Percentiles rank a stretch among this genome's conserved stretches.
These are phyloP conservation scores for Iris macrosiphon DNA, from an alignment of 106 monocot species.

Conservation along the genomic window DNA sequence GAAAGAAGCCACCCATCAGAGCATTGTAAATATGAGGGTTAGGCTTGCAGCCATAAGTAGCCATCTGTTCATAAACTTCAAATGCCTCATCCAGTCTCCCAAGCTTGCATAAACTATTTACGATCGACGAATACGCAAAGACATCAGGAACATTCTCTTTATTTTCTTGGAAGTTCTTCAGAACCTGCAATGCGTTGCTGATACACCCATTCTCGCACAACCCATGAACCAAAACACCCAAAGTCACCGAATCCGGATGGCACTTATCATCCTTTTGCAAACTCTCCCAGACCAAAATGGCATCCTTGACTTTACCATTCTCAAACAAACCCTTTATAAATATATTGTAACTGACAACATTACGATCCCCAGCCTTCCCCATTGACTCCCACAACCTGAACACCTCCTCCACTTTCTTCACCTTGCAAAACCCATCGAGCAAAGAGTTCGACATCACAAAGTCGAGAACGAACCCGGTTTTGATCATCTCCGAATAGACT, in stretches of 20 bases:
- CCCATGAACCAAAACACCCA: slow-evolving; percentile 53
- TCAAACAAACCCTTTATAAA: slow-evolving; percentile 56
- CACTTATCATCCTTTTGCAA: slow-evolving; percentile 27
- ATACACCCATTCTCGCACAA: slow-evolving; percentile 45
- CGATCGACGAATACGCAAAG: slow-evolving; percentile 61
- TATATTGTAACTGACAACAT: slow-evolving; percentile 45
- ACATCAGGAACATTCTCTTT: slow-evolving; percentile 30
- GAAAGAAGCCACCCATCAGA: slow-evolving; percentile 59
- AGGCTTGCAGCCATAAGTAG: slow-evolving; percentile 31
- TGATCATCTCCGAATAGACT: slow-evolving; percentile 38
- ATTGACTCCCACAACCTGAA: slow-evolving; percentile 40
- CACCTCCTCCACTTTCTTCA: slow-evolving; percentile 29
- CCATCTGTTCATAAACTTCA: slow-evolving; percentile 40
- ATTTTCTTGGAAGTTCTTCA: slow-evolving; percentile 24
- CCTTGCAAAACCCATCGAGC: slow-evolving; percentile 38
- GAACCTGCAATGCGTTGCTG: slow-evolving; percentile 41
- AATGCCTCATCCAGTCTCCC: slow-evolving; percentile 45
- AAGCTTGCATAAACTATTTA: slow-evolving; percentile 56
- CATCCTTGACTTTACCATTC: slow-evolving; percentile 35
- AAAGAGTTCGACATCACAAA: slow-evolving; percentile 41
- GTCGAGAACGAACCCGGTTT: slow-evolving; percentile 38
- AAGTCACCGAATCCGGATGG: slow-evolving; percentile 33
- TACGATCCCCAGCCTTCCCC: slow-evolving; percentile 13
- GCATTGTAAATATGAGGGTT: slow-evolving; percentile 53
- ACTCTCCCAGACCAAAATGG: slow-evolving; percentile 22